Percentiles rank a stretch among this genome's conserved stretches.
Evolutionary conservation across 2,329 filamentous ascomycete genomes (phyloP).

Genomic region (Cyclaneusma minus): DNA sequence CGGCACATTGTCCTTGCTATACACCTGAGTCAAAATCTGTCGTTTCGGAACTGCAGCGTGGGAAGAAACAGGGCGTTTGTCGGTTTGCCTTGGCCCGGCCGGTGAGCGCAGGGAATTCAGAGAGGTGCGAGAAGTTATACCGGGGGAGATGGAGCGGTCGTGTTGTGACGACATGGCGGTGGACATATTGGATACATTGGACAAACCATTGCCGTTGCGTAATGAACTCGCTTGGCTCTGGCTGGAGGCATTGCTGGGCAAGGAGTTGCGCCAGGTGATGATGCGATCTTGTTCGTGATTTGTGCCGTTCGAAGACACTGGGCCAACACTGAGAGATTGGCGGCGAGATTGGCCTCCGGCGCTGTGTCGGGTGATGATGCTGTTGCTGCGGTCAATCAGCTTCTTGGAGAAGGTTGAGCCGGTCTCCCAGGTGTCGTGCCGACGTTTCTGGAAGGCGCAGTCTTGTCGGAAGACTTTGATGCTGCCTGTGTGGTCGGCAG

Average conservation of each 20-base stretch:
- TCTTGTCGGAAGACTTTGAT: slow-evolving; percentile 96
- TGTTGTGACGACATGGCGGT: slow-evolving; percentile 26
- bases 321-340: slow-evolving; percentile 38
- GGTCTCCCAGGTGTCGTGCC: slow-evolving; percentile 63
- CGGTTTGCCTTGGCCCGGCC: too few relatives aligned
- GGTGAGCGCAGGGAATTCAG: too few relatives aligned
- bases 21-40: too few relatives aligned
- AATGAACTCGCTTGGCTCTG: slow-evolving; percentile 6
- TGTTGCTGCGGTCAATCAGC: slow-evolving; percentile 14
- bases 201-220: slow-evolving; percentile 5
- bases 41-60: too few relatives aligned
- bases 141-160: slow-evolving; percentile 40
- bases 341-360: slow-evolving; percentile 24
- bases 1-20: too few relatives aligned
- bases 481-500: slow-evolving; percentile 71
- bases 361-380: slow-evolving; percentile 31
- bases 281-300: slow-evolving; percentile 77
- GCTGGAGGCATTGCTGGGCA: slow-evolving; percentile 32
- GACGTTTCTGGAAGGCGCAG: slow-evolving; percentile 69
- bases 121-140: too few relatives aligned
- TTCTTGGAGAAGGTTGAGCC: slow-evolving; percentile 53
- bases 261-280: slow-evolving; percentile 69
- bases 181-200: slow-evolving; percentile 4
- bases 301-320: slow-evolving; percentile 77
- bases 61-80: too few relatives aligned